Conservation (phyloP, 352 stramenopile genomes). For the Phytophthora kernoviae region DNA sequence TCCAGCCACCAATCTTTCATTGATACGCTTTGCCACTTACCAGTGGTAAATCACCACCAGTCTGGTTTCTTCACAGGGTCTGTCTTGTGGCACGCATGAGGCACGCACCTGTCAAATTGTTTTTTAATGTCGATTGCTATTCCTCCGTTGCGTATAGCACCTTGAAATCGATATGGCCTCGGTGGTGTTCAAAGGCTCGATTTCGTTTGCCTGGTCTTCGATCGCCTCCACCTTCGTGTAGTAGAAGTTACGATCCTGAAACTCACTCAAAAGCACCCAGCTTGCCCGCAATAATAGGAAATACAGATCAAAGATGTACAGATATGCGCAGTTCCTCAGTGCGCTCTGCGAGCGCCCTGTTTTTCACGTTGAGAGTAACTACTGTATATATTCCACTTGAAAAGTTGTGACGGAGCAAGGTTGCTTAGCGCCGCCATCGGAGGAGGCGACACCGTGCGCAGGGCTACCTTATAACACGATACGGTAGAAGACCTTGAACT, state of each 20-base stretch:
- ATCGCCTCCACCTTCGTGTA: slow-evolving; percentile 97
- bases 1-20: too few relatives aligned
- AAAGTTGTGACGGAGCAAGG: not conserved
- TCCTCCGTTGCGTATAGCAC: too few relatives aligned
- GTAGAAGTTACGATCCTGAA: slow-evolving; percentile 96
- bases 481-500: slow-evolving; percentile 88
- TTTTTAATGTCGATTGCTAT: not conserved
- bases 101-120: not conserved
- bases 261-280: not conserved
- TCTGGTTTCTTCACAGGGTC: too few relatives aligned
- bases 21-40: too few relatives aligned
- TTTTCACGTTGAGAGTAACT: slow-evolving; percentile 42
- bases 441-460: not conserved
- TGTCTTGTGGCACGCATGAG: too few relatives aligned
- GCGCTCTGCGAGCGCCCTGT: slow-evolving; percentile 59
- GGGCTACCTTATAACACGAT: slow-evolving; percentile 1
- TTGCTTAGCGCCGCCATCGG: not conserved
- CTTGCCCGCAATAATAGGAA: not conserved
- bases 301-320: slow-evolving; percentile 26
- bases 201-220: slow-evolving; percentile 91
- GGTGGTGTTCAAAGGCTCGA: slow-evolving; percentile 41
- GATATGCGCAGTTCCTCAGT: slow-evolving; percentile 55
- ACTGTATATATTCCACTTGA: slow-evolving; percentile 63
- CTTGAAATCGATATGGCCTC: slow-evolving; percentile 52
- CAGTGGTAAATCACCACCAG: too few relatives aligned